Evolutionary conservation across 2,329 filamentous ascomycete genomes (phyloP).

Genomic region (Xylaria sp.): DNA sequence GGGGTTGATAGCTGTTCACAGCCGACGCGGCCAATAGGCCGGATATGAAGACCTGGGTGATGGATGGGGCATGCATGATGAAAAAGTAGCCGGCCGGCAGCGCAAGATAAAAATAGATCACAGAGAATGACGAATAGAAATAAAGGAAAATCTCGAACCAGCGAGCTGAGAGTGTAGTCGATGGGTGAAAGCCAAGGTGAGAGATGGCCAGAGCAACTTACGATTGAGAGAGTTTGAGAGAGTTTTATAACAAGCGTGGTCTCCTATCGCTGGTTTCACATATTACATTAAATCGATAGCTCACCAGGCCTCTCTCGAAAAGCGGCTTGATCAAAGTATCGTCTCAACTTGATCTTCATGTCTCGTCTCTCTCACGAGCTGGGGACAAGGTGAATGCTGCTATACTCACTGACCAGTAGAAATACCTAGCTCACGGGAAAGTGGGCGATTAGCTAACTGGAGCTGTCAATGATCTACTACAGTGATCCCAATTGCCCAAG

Average conservation of each 20-base stretch:
- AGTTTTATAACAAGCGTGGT: slow-evolving; percentile 10
- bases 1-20: slow-evolving; percentile 47
- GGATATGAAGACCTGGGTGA: slow-evolving; percentile 48
- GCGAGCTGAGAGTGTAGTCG: not conserved
- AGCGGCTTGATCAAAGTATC: slow-evolving; percentile 4
- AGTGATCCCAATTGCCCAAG: not conserved
- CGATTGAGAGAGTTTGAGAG: slow-evolving; percentile 20
- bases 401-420: not conserved
- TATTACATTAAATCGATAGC: not conserved
- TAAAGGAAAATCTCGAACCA: slow-evolving; percentile 8
- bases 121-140: slow-evolving; percentile 28
- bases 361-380: not conserved
- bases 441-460: not conserved
- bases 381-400: not conserved
- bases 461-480: slow-evolving; percentile 2
- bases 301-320: not conserved
- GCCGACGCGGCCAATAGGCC: slow-evolving; percentile 49
- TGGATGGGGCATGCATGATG: slow-evolving; percentile 50
- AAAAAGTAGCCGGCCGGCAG: slow-evolving; percentile 49
- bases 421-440: not conserved
- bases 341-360: slow-evolving; percentile 21
- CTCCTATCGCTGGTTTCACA: not conserved
- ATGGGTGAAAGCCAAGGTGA: slow-evolving; percentile 14
- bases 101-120: slow-evolving; percentile 39
- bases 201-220: slow-evolving; percentile 20